A percentile compares a stretch with the other conserved stretches of the same genome.
These are phyloP conservation scores for Nymphaea colorata DNA, from an alignment of 164 flowering plant species.

Conservation along the genomic window DNA sequence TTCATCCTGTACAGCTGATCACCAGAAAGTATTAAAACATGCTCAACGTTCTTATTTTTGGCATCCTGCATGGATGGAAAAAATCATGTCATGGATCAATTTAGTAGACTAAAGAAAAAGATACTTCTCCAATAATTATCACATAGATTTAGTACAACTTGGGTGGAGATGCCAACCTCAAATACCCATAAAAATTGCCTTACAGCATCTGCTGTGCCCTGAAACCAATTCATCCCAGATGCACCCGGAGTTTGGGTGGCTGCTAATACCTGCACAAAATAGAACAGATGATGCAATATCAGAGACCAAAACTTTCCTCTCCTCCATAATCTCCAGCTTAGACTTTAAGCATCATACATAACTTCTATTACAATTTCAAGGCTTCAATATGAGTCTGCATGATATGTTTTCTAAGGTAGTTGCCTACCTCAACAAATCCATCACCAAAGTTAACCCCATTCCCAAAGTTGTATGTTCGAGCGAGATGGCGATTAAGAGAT, in stretches of 20 bases:
- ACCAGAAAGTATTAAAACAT: conserved; percentile 82
- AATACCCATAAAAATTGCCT: conserved; percentile 14
- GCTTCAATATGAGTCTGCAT: too few relatives aligned
- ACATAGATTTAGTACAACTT: not conserved
- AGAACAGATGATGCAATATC: not conserved
- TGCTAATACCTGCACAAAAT: conserved; percentile 7
- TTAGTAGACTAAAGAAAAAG: not conserved
- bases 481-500: conserved; percentile 13
- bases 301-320: not conserved
- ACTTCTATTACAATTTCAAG: too few relatives aligned
- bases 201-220: conserved; percentile 15
- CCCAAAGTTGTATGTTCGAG: conserved; percentile 9
- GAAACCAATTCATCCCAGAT: conserved; percentile 13
- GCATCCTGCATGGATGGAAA: conserved; percentile 48
- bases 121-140: not conserved
- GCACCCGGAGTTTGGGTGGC: conserved; percentile 12
- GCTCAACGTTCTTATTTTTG: conserved; percentile 74
- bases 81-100: not conserved
- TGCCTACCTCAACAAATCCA: conserved; percentile 11
- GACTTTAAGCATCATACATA: not conserved
- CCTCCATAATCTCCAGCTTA: not conserved
- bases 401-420: too few relatives aligned
- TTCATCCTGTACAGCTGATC: conserved; percentile 96
- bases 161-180: conserved; percentile 4
- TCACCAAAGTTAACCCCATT: conserved; percentile 12